These are phyloP conservation scores for Trametes punicea DNA, from an alignment of 768 basidiomycete species.

Conservation along the genomic window DNA sequence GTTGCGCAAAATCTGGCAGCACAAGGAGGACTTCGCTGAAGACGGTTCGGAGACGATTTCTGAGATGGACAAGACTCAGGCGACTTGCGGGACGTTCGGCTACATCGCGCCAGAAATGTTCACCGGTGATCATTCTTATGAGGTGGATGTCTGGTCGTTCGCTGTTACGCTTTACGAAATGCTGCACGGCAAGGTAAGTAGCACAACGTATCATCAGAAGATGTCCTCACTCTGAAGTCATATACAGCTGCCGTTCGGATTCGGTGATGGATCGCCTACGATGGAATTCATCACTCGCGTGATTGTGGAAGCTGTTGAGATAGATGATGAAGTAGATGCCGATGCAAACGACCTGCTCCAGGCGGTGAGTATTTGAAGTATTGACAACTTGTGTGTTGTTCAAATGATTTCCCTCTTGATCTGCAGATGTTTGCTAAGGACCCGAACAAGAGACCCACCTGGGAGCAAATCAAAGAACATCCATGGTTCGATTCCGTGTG, in stretches of 20 bases:
- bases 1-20: slow-evolving; percentile 2
- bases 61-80: background rate
- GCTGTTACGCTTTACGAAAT: slow-evolving; percentile 36
- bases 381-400: background rate
- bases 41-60: background rate
- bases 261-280: background rate
- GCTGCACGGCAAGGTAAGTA: slow-evolving; percentile 20
- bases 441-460: background rate
- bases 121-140: slow-evolving; percentile 39
- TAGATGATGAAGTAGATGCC: background rate
- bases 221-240: background rate
- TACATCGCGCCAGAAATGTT: slow-evolving; percentile 47
- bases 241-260: background rate
- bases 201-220: background rate
- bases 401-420: no score
- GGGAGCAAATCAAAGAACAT: slow-evolving; percentile 7
- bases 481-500: slow-evolving; percentile 6
- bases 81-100: slow-evolving; percentile 36
- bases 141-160: slow-evolving; percentile 43
- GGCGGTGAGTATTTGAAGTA: background rate
- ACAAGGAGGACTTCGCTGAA: background rate
- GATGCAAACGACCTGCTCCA: slow-evolving; percentile 2
- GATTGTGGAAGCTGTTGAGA: background rate
- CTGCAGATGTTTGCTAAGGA: slow-evolving; percentile 3
- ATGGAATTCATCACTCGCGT: background rate